A percentile compares a stretch with the other conserved stretches of the same genome.
Evolutionary conservation across 164 flowering plant species (phyloP).

Genomic region (Dillenia suffruticosa): DNA sequence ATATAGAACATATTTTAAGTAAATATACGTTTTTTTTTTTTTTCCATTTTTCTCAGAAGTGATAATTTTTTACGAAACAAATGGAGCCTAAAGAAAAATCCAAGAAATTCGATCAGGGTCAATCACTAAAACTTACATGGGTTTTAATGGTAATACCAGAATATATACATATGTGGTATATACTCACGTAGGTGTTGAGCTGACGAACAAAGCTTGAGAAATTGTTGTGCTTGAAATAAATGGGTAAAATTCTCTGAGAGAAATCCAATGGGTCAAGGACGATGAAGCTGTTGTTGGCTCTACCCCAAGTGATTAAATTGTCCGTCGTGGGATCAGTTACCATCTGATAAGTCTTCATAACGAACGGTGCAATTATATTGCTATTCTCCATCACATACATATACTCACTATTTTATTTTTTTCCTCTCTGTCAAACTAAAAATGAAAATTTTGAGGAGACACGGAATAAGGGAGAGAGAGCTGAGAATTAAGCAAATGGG

Average conservation of each 20-base stretch:
- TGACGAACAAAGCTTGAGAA: conserved; percentile 95
- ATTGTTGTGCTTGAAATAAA: conserved; percentile 88
- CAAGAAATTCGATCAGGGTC: too few species aligned
- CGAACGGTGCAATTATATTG: conserved; percentile 63
- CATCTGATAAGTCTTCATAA: conserved; percentile 82
- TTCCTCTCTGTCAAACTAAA: background rate
- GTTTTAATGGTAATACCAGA: too few species aligned
- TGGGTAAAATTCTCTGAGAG: conserved; percentile 60
- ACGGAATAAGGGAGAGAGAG: too few species aligned
- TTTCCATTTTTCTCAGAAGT: too few species aligned
- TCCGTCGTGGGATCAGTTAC: conserved; percentile 74
- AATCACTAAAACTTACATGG: too few species aligned
- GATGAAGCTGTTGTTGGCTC: conserved; percentile 73
- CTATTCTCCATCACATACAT: conserved; percentile 16
- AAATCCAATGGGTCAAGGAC: conserved; percentile 70
- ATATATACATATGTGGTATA: too few species aligned
- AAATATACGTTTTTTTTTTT: too few species aligned
- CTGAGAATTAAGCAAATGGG: too few species aligned
- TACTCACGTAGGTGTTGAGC: conserved; percentile 85
- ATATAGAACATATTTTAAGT: too few species aligned
- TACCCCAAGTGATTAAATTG: conserved; percentile 57
- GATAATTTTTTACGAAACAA: too few species aligned
- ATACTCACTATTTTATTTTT: conserved; percentile 3
- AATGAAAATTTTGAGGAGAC: too few species aligned
- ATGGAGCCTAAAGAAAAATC: too few species aligned